phyloP scores from a whole-genome alignment of 495 filamentous ascomycete genomes.

The Daldinia decipiens region DNA sequence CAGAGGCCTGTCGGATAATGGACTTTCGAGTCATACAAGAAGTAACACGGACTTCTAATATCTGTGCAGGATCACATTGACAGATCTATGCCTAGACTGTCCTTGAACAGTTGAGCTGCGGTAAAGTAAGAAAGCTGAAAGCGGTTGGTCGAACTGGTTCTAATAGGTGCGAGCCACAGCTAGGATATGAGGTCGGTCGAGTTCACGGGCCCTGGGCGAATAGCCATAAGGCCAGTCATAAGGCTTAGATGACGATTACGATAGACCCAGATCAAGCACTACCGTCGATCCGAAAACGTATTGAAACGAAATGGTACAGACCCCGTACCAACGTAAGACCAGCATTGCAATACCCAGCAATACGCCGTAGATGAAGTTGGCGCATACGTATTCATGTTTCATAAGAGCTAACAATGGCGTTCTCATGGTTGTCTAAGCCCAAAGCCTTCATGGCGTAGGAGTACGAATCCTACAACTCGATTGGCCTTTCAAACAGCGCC shows the following conservation, averaged over 20 bases:
- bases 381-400: slow-evolving; percentile 22
- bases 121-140: not conserved
- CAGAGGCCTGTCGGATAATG: not conserved
- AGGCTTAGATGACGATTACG: not conserved
- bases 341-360: slow-evolving; percentile 10
- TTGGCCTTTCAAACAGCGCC: slow-evolving; percentile 14
- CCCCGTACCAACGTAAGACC: slow-evolving; percentile 17
- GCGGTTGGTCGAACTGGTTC: not conserved
- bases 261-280: slow-evolving; percentile 5
- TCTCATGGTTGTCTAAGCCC: slow-evolving; percentile 4
- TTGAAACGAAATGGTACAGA: slow-evolving; percentile 17
- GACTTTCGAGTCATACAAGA: not conserved
- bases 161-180: not conserved
- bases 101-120: not conserved
- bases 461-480: slow-evolving; percentile 23
- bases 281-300: slow-evolving; percentile 6
- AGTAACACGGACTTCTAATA: not conserved
- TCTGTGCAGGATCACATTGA: not conserved
- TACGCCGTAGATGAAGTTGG: slow-evolving; percentile 1
- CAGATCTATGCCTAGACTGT: not conserved
- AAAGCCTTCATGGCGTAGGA: slow-evolving; percentile 7
- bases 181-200: not conserved
- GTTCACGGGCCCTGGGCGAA: not conserved
- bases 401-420: slow-evolving; percentile 18
- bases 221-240: not conserved